These are phyloP conservation scores for Thoreauomyces humboldtii DNA, from an alignment of 192 early-diverging fungal genomes.

Conservation along the genomic window DNA sequence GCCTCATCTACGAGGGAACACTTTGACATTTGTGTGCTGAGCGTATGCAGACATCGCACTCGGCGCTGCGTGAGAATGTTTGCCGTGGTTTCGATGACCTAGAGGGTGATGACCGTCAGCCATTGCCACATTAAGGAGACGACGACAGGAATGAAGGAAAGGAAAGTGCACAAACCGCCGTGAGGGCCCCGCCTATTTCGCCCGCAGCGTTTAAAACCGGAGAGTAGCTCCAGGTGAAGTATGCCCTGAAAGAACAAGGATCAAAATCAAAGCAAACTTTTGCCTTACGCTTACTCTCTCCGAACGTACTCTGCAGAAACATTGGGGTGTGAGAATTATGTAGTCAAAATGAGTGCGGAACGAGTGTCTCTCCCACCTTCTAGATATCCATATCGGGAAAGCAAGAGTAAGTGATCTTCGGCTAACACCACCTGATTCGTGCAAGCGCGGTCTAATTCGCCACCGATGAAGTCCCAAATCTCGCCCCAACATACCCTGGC, in stretches of 20 bases:
- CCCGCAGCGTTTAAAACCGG: neutral
- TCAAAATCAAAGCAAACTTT: too few species aligned
- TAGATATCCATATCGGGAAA: constrained; percentile 7
- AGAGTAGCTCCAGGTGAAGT: constrained; percentile 19
- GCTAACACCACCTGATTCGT: neutral
- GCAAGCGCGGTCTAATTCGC: neutral
- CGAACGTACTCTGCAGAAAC: too few species aligned
- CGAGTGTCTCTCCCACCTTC: too few species aligned
- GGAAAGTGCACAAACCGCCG: too few species aligned
- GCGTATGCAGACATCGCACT: neutral
- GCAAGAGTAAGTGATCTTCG: neutral
- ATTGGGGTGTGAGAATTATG: too few species aligned
- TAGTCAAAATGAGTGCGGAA: too few species aligned
- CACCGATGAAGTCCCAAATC: neutral
- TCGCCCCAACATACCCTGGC: neutral
- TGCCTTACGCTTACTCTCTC: too few species aligned
- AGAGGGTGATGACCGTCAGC: too few species aligned
- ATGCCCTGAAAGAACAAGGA: too few species aligned
- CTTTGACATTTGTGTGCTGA: neutral
- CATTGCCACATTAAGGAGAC: too few species aligned
- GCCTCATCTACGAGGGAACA: neutral
- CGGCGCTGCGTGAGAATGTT: neutral
- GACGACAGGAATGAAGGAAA: too few species aligned
- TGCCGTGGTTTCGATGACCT: neutral
- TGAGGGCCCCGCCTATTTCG: neutral